Base-by-base conservation (phyloP, 2,329 filamentous ascomycete species). In the Hymenoscyphus albidus region DNA sequence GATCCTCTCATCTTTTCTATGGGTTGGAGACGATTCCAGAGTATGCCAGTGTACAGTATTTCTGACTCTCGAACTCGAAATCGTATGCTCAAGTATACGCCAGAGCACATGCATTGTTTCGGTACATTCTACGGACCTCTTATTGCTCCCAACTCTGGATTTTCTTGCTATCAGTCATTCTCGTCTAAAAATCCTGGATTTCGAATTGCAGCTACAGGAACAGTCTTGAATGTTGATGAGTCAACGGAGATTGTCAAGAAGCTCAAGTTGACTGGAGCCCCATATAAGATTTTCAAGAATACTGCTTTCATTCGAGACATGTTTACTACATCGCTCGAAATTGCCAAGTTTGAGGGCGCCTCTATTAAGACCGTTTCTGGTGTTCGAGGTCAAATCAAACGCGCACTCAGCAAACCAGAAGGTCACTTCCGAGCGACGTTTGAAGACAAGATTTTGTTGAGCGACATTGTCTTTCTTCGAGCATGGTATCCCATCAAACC, bases 271-370 rank as follows among this genome's bases (percentile, higher is more conserved):
- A 97, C 93, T 0, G 95, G 95, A 66, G 84, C 87, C 58, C 93
- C 95, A 1, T 96, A 95, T 84, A 98, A 98, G 80, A 96, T 98
- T 78, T 98, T 96, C 86, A 97, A 97, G 79, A 99, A 99, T 81
- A 99, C 95, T 0, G 93, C 95, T 48, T 99, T 99, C 76, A 93
- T 99, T 80, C 96, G 95, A 78, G 92, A 96, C 79, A 99, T 99
- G 95, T 99, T 99, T 83, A 93, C 87, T 75, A 89, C 90, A 0
- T 84, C 92, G 0, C 87, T 99, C 54, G 95, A 99, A 76, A 95
- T 99, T 69, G 94, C 95, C 73, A 99, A 98, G 76, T 99, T 99
- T 74, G 95, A 99, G 80, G 95, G 95, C 64, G 95, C 95, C 10
- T 88, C 91, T 63, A 94, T 99, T 79, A 92, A 93, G 75, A 99